Base-by-base conservation (phyloP, 257 asterid genomes). In the Solanum infundibuliforme region DNA sequence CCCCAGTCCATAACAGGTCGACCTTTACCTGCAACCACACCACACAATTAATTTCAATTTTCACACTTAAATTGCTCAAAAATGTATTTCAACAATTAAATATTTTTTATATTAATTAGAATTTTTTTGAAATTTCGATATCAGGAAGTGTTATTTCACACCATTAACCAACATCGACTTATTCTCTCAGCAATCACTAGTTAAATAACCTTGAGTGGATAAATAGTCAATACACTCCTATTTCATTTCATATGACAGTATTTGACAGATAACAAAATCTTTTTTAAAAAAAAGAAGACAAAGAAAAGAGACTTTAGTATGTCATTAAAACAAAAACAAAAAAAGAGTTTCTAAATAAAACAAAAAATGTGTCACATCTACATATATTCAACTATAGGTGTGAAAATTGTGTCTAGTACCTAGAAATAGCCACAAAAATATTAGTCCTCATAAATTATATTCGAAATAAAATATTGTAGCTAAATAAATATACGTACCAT, bases 1-100 rank as follows among this genome's bases (percentile, higher is more conserved):
- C 90, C 74, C 99, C 99, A 96, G 9, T 92, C 94, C 94, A 96
- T 90, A 16, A 94, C 97, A 0, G 95, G 94, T 74, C 87, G 95
- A 25, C 92, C 98, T 69, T 92, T 92, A n/a, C 98, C 99, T 96
- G 89, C 88, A 88, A 76, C 7, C 62, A 43, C 25, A 81, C 32
- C 55, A 75, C 20, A 38, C 5, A 36, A 10, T 75, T 75, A 75
- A 10, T 75, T 75, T 35, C 81, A 34, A 34, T 69, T 75, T 36
- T 21, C 31, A n/a, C 13, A 4, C 2, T 76, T 76, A 38, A 76
- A 14, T 16, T 38, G 43, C 43, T 72, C 27, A 31, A 34, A 72
- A 72, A 34, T 34, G 27, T 34, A 34, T 32, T 72, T 72, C 14
- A 72, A 72, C 25, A 72, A 71, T 29, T 69, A 31, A 69, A 13